Evolutionary conservation across 768 basidiomycete species (phyloP), one percentile per base, ranked within the genome.

Genomic region (Tulasnella sp.): DNA sequence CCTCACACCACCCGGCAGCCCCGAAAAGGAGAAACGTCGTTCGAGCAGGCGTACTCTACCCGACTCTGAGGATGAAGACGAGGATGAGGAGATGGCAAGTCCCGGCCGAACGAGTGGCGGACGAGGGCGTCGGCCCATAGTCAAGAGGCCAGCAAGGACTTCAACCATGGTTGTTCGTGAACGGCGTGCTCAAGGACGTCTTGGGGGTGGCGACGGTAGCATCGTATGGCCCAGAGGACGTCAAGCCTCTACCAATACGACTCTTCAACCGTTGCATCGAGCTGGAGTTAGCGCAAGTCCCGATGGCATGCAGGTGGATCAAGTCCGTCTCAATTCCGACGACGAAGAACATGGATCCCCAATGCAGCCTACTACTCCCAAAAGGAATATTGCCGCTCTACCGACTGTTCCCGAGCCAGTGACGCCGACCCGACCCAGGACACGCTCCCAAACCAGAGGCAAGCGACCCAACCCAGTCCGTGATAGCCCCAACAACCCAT

Each of bases 401-500:
- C 54, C 54, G 54, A 58, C 54, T 58, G 54, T 58, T 58, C 54
- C 54, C 54, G 67, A 52, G 64, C 74, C 64, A 3, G 69, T 67
- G 67, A 76, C 74, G 15, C 74, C 74, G 29, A 76, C 74, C 12
- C 37, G 38, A 15, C 25, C 29, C 29, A 31, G 31, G 38, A 74
- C 42, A 22, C 36, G 37, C 67, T 76, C 74, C n/a, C 37, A 76
- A 38, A 67, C 25, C n/a, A n/a, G 25, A 40, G 15, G 75, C 17
- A 58, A 38, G 72, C 40, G 70, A 38, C 72, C 40, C 38, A 78
- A 34, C 2, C 83, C 85, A 58, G 82, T 83, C 75, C 88, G 89
- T 22, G 90, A 91, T 81, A 90, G 91, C 3, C 91, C 90, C 0
- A 86, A 89, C 78, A 92, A 92, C 76, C 91, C 91, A 0, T 92